Conservation (phyloP, 1,284 basidiomycete genomes). For the Schizophyllum amplum region DNA sequence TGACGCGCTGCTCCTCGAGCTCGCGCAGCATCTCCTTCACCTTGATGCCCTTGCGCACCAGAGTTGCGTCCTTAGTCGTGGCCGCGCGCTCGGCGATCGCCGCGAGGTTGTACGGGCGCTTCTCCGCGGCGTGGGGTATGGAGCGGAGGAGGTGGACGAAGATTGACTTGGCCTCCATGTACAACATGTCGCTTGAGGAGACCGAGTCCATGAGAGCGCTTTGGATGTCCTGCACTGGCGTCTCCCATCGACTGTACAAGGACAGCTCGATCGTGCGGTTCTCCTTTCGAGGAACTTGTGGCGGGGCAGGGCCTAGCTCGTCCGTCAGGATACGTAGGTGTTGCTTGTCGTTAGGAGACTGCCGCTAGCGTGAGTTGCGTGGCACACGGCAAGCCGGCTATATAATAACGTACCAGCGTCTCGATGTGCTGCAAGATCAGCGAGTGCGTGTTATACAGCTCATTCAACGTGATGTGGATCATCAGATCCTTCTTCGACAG, state of each 20-base stretch:
- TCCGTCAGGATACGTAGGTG: conserved; percentile 95
- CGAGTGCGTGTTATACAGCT: conserved; percentile 97
- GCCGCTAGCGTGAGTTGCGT: conserved; percentile 7
- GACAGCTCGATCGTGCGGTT: conserved; percentile 90
- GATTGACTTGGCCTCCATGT: conserved; percentile 99
- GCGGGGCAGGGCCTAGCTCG: conserved; percentile 87
- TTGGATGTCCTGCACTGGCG: conserved; percentile 95
- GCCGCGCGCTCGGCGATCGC: conserved; percentile 91
- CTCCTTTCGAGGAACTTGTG: conserved; percentile 96
- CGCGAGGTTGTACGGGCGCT: conserved; percentile 84
- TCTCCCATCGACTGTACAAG: conserved; percentile 98
- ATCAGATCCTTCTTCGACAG: conserved; percentile 97
- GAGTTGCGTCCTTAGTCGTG: conserved; percentile 91
- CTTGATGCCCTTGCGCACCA: conserved; percentile 96
- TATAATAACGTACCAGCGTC: conserved; percentile 60
- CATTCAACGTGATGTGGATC: conserved; percentile 99
- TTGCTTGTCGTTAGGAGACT: conserved; percentile 97
- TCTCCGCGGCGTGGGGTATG: conserved; percentile 77
- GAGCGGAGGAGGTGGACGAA: conserved; percentile 97
- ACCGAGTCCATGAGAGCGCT: conserved; percentile 96
- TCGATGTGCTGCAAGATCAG: conserved; percentile 94
- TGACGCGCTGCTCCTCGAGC: conserved; percentile 84
- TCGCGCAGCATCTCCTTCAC: conserved; percentile 98
- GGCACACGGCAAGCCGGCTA: conserved; percentile 2
- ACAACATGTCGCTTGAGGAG: conserved; percentile 96